A percentile compares a stretch with the other conserved stretches of the same genome.
phyloP scores from a whole-genome alignment of 345 rosid genomes.

The Sisymbrium irio region DNA sequence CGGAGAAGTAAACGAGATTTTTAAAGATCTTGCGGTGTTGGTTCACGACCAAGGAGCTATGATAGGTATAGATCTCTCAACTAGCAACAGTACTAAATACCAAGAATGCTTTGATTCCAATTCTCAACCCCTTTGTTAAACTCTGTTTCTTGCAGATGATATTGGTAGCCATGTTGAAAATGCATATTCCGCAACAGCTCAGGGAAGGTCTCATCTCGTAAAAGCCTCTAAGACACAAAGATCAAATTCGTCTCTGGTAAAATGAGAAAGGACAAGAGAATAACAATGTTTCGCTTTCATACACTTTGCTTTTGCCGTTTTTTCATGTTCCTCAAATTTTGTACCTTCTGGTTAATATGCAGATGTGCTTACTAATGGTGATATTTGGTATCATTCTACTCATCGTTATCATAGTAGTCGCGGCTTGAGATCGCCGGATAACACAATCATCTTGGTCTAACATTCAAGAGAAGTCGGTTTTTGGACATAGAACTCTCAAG shows the following conservation, averaged over 20 bases:
- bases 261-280: background rate
- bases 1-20: constrained; percentile 88
- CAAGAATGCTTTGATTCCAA: background rate
- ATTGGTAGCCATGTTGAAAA: constrained; percentile 69
- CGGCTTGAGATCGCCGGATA: constrained; percentile 43
- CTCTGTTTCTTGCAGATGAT: constrained; percentile 59
- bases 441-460: background rate
- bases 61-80: constrained; percentile 53
- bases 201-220: constrained; percentile 69
- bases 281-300: background rate
- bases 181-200: constrained; percentile 71
- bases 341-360: constrained; percentile 22
- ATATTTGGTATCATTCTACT: constrained; percentile 82
- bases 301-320: background rate
- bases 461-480: constrained; percentile 22
- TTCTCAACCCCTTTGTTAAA: background rate
- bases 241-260: constrained; percentile 94
- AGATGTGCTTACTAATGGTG: constrained; percentile 90
- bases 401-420: constrained; percentile 70
- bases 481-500: background rate
- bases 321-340: background rate
- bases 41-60: constrained; percentile 86
- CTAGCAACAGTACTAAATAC: background rate
- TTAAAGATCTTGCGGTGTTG: constrained; percentile 92
- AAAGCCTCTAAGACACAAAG: constrained; percentile 82